Base-by-base conservation (phyloP, 306 rosid species). In the Quercus cerris region DNA sequence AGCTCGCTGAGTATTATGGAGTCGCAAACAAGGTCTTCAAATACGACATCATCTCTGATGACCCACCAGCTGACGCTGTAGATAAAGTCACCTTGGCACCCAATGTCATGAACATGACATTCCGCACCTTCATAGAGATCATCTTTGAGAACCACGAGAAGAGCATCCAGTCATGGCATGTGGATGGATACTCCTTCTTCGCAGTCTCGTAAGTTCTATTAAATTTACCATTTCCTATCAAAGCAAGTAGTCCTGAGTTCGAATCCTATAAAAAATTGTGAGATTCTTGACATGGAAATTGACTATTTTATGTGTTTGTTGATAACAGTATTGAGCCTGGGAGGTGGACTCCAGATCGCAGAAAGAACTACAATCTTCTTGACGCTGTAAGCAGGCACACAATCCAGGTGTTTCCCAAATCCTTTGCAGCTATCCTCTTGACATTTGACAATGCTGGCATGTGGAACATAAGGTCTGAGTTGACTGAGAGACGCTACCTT, bases 91-190 rank as follows among this genome's bases (percentile, higher is more conserved):
- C 11, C 0, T 0, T 79, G 30, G 81, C 38, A 3, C 82, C 97
- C 5, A 89, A 87, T 61, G 92, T 94, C 5, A 0, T 92, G 1
- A 86, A 85, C 3, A 64, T 83, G 25, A 13, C 67, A 0, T 80
- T 79, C 55, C 90, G 88, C 17, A 78, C 81, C 76, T 94, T 85
- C 54, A 80, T 94, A 2, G 97, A 94, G 76, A 77, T 94, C 82
- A 70, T 94, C 74, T 89, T 94, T 10, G 98, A 94, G 89, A 94
- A 94, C 78, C 97, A 55, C 1, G 97, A 90, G 79, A 92, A 90
- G 83, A 87, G 86, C 79, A 25, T 90, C 18, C 97, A 94, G 52
- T 85, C 97, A 0, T 94, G 90, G 86, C 85, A 94, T 68, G 55
- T 94, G 33, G 69, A 70, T 11, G 98, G 97, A 44, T 86, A 90